These are phyloP conservation scores for Nadsonia starkeyi-henricii DNA, from an alignment of 1,139 yeast genomes.

Conservation along the genomic window DNA sequence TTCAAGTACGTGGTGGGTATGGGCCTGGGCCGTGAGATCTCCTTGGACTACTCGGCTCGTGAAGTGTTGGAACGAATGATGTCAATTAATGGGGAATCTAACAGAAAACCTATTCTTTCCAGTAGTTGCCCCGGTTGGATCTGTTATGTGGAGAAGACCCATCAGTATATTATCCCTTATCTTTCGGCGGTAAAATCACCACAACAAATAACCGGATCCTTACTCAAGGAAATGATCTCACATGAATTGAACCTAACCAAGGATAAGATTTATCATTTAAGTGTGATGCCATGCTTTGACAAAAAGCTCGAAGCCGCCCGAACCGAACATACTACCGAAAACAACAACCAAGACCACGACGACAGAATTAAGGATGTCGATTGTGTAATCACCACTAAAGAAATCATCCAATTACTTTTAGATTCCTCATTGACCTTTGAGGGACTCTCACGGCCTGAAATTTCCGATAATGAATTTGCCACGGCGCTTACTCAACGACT, in stretches of 20 bases:
- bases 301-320: slow-evolving; percentile 91
- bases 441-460: slow-evolving; percentile 3
- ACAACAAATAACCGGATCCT: slow-evolving; percentile 79
- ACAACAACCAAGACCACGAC: too few relatives aligned
- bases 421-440: slow-evolving; percentile 32
- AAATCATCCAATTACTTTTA: slow-evolving; percentile 55
- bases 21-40: slow-evolving; percentile 62
- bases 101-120: slow-evolving; percentile 36
- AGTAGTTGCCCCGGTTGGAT: slow-evolving; percentile 96
- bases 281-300: slow-evolving; percentile 95
- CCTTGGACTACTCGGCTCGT: slow-evolving; percentile 46
- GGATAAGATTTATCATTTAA: slow-evolving; percentile 52
- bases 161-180: slow-evolving; percentile 61
- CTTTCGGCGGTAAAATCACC: slow-evolving; percentile 60
- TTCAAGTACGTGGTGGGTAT: slow-evolving; percentile 72
- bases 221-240: slow-evolving; percentile 48
- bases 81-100: neutral
- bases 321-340: slow-evolving; percentile 41
- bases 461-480: slow-evolving; percentile 2
- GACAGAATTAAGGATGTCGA: slow-evolving; percentile 53
- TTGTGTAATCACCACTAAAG: slow-evolving; percentile 87
- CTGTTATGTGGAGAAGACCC: slow-evolving; percentile 88
- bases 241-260: slow-evolving; percentile 19
- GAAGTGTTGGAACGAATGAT: slow-evolving; percentile 26
- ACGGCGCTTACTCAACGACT: slow-evolving; percentile 7